Evolutionary conservation across 768 basidiomycete species (phyloP).

Genomic region (Auricularia sp.): DNA sequence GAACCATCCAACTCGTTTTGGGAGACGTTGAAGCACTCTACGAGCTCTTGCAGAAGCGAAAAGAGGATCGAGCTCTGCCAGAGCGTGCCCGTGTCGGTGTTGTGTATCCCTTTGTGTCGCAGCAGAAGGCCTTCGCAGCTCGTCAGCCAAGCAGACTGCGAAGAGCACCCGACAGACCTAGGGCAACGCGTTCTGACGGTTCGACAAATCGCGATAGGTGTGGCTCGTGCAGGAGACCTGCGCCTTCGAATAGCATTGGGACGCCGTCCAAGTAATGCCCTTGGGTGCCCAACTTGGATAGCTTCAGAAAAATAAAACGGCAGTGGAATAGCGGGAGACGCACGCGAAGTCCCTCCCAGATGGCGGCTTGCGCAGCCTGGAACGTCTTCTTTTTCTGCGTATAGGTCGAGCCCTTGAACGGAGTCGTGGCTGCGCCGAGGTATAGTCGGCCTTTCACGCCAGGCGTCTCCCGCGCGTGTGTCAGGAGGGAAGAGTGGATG

Average conservation of each 20-base stretch:
- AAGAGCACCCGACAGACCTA: slow-evolving; percentile 36
- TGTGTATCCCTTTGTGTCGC: slow-evolving; percentile 58
- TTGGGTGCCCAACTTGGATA: slow-evolving; percentile 47
- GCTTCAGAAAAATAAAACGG: too few species aligned
- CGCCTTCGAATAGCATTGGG: slow-evolving; percentile 52
- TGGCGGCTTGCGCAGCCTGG: slow-evolving; percentile 53
- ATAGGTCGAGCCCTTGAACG: slow-evolving; percentile 53
- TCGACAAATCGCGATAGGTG: slow-evolving; percentile 25
- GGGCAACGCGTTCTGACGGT: slow-evolving; percentile 43
- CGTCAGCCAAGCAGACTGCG: background rate
- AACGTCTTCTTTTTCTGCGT: slow-evolving; percentile 53
- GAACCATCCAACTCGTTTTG: slow-evolving; percentile 32
- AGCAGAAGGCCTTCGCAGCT: slow-evolving; percentile 48
- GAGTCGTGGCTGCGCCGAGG: slow-evolving; percentile 67
- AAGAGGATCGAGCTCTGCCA: slow-evolving; percentile 71
- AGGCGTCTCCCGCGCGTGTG: slow-evolving; percentile 27
- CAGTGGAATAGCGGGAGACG: too few species aligned
- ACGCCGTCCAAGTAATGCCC: slow-evolving; percentile 72
- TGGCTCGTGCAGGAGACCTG: slow-evolving; percentile 32
- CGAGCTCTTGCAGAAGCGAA: slow-evolving; percentile 62
- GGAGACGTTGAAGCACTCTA: slow-evolving; percentile 37
- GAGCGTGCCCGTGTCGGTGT: slow-evolving; percentile 45
- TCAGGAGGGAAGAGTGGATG: slow-evolving; percentile 38
- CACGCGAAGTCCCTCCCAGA: slow-evolving; percentile 65
- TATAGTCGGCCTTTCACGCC: slow-evolving; percentile 53